Conservation (phyloP, 2,329 filamentous ascomycete species). For the Hypoxylon sp. region DNA sequence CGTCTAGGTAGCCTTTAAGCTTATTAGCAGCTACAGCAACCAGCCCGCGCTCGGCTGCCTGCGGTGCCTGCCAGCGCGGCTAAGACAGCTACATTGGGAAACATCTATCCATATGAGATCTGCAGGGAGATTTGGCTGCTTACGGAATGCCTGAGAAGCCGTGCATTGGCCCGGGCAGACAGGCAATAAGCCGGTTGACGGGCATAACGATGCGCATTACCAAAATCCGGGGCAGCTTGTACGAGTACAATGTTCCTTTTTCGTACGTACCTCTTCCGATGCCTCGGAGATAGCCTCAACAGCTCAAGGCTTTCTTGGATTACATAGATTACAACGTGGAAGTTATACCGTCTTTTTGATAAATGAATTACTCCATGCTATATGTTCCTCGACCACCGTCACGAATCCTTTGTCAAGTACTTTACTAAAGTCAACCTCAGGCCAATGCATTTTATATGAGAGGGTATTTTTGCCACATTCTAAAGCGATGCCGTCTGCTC, state of each 20-base stretch:
- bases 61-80: too few relatives aligned
- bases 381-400: background rate
- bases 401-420: background rate
- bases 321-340: background rate
- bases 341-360: too few relatives aligned
- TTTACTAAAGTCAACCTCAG: background rate
- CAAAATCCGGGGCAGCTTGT: constrained; percentile 24
- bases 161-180: constrained; percentile 14
- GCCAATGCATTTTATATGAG: background rate
- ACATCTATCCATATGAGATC: constrained; percentile 21
- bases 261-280: too few relatives aligned
- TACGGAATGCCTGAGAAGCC: too few relatives aligned
- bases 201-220: too few relatives aligned
- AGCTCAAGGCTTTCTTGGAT: background rate
- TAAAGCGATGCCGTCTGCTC: background rate
- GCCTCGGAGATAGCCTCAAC: constrained; percentile 25
- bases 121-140: constrained; percentile 12
- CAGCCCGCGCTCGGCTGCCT: too few relatives aligned
- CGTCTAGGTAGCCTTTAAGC: too few relatives aligned
- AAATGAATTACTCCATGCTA: too few relatives aligned
- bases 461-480: background rate
- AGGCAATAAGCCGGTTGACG: background rate
- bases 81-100: constrained; percentile 25
- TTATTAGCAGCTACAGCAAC: background rate
- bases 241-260: too few relatives aligned